Evolutionary conservation across 495 filamentous ascomycete species (phyloP).

Genomic region (Jackrogersella multiformis): DNA sequence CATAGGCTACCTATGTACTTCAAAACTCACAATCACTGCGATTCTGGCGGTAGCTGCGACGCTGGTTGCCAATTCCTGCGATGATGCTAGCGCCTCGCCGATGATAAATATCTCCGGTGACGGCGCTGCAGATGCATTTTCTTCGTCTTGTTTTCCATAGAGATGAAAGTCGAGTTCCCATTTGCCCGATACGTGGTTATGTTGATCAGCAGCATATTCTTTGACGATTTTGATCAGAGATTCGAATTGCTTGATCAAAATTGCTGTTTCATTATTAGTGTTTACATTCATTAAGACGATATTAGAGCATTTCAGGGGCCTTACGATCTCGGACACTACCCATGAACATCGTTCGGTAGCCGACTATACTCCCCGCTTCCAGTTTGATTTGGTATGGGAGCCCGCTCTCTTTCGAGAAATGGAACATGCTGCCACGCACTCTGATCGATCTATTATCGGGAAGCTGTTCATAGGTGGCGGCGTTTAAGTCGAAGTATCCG

Average conservation of each 20-base stretch:
- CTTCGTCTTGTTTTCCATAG: slow-evolving; percentile 50
- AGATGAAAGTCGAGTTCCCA: slow-evolving; percentile 53
- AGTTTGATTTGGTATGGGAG: slow-evolving; percentile 57
- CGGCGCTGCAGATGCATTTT: slow-evolving; percentile 19
- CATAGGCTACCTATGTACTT: background rate
- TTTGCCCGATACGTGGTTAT: slow-evolving; percentile 32
- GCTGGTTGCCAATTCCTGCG: slow-evolving; percentile 53
- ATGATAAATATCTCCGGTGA: slow-evolving; percentile 51
- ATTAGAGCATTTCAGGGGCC: background rate
- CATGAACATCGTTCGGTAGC: slow-evolving; percentile 57
- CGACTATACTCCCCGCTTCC: slow-evolving; percentile 52
- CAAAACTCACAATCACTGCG: slow-evolving; percentile 36
- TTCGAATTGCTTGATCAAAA: slow-evolving; percentile 55
- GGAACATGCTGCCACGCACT: slow-evolving; percentile 52
- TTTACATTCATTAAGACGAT: background rate
- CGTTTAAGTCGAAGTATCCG: slow-evolving; percentile 52
- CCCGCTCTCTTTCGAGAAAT: slow-evolving; percentile 27
- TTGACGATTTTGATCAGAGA: slow-evolving; percentile 44
- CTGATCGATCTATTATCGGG: slow-evolving; percentile 50
- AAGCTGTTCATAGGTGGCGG: slow-evolving; percentile 52
- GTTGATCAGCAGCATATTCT: slow-evolving; percentile 42
- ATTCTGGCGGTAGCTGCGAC: slow-evolving; percentile 51
- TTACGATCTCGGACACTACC: slow-evolving; percentile 56
- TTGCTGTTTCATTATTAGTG: slow-evolving; percentile 40
- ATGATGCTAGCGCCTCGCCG: slow-evolving; percentile 53